Evolutionary conservation across 805 yeast species (phyloP), one percentile per base, ranked within the genome.

Genomic region (Vanderwaltozyma polyspora): DNA sequence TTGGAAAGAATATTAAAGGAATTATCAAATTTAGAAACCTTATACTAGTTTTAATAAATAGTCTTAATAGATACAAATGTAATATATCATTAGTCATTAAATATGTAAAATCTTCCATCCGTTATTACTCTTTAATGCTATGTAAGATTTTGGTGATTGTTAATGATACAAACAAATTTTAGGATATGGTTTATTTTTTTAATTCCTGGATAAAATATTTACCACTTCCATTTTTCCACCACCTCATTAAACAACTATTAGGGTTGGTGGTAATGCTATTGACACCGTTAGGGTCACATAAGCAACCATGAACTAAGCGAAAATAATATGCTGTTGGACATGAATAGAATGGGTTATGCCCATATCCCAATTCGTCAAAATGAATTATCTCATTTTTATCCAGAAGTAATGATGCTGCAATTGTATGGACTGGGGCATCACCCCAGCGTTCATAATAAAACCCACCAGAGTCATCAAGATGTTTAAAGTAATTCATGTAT

Each of bases 381-480:
- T 80, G 84, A 50, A 78, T 81, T 26, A 86, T 59, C 51, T 83
- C 79, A 14, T 63, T 52, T 33, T 62, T 67, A 40, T 75, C 71
- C 41, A 82, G 57, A 27, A 82, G 53, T 28, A 82, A 53, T 0
- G 79, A 53, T 1, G 72, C 76, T 1, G 74, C 94, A 22, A 85
- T 63, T 0, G 89, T 65, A 55, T 85, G 95, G 10, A 85, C 82
- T 0, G 95, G 95, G 0, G 95, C 95, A 60, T 86, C 96, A 12
- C 96, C 95, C 95, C 95, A 86, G 38, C 95, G 62, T 57, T 85
- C 95, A 38, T 80, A 79, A 55, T 79, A 79, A 52, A 83, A 83
- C 5, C 91, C 91, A 33, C 86, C 89, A 13, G 71, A 63, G 18
- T 64, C 45, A 53, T 82, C 84, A 40, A 83, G 64, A 53, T 62